These are phyloP conservation scores for Globisporangium nagaii DNA, from an alignment of 352 stramenopile genomes.

Conservation along the genomic window DNA sequence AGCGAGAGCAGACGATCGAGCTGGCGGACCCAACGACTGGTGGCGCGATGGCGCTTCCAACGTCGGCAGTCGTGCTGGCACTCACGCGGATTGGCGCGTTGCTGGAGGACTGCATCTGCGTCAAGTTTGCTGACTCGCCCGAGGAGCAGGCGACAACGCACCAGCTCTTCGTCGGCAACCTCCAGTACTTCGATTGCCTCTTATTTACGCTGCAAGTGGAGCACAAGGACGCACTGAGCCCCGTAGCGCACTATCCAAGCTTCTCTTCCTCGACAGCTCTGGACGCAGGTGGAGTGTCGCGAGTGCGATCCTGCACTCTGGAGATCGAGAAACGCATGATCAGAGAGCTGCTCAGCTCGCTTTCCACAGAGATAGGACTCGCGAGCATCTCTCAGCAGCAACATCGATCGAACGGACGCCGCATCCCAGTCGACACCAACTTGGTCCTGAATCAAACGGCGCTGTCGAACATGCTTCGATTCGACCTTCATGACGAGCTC, in stretches of 20 bases:
- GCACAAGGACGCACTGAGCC: neutral
- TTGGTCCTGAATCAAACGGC: constrained; percentile 36
- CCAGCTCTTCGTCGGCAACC: constrained; percentile 17
- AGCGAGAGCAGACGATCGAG: constrained; percentile 27
- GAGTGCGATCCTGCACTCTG: constrained; percentile 21
- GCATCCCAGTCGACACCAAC: constrained; percentile 22
- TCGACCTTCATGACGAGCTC: constrained; percentile 26
- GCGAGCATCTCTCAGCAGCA: neutral
- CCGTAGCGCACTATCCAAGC: neutral
- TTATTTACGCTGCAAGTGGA: constrained; percentile 34
- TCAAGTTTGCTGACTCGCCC: neutral
- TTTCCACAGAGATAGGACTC: neutral
- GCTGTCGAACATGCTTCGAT: constrained; percentile 40
- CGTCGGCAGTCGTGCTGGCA: constrained; percentile 10
- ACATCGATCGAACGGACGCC: neutral
- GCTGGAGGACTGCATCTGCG: constrained; percentile 17
- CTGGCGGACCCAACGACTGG: constrained; percentile 25
- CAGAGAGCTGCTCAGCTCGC: neutral
- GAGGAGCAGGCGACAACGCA: constrained; percentile 4
- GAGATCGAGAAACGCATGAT: constrained; percentile 16
- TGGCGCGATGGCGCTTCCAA: constrained; percentile 24
- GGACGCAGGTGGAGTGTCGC: neutral
- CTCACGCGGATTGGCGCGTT: constrained; percentile 23
- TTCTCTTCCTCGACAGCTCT: neutral
- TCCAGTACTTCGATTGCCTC: constrained; percentile 50